Percentiles rank a stretch among this genome's conserved stretches.
phyloP scores from a whole-genome alignment of 2,329 filamentous ascomycete species.

The Trichoderma koningii region DNA sequence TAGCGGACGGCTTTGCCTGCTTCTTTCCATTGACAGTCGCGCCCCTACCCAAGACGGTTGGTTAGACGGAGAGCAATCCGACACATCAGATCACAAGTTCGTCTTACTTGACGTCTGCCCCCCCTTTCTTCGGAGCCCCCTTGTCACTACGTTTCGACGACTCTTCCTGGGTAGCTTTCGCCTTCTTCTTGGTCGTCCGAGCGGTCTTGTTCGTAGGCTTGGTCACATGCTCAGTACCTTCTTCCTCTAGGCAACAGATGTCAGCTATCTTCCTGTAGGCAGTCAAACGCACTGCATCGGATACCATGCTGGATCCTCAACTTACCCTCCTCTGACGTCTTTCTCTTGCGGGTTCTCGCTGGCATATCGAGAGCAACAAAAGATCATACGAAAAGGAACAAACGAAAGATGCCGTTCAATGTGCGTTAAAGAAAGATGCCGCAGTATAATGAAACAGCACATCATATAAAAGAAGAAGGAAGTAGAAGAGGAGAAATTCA shows the following conservation, averaged over 20 bases:
- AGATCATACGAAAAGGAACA: background rate
- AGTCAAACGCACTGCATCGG: no score
- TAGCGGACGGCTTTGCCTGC: constrained; percentile 18
- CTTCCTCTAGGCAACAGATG: constrained; percentile 8
- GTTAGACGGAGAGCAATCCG: no score
- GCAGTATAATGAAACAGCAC: background rate
- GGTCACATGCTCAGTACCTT: background rate
- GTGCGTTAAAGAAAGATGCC: background rate
- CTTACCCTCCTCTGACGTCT: constrained; percentile 32
- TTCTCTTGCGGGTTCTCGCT: constrained; percentile 36
- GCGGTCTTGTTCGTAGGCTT: background rate
- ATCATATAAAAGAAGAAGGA: background rate
- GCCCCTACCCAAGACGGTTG: no score
- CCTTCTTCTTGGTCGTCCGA: background rate
- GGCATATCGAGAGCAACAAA: constrained; percentile 32
- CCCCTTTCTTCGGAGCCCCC: background rate
- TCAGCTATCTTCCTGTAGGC: background rate
- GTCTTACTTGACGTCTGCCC: background rate
- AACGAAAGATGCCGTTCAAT: background rate
- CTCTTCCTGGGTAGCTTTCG: background rate
- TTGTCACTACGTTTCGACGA: background rate
- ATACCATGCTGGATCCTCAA: background rate
- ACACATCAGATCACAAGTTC: background rate
- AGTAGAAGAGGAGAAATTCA: background rate
- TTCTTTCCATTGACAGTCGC: constrained; percentile 22